These are phyloP conservation scores for Panaeolus cyanescens DNA, from an alignment of 768 basidiomycete genomes.

Conservation along the genomic window DNA sequence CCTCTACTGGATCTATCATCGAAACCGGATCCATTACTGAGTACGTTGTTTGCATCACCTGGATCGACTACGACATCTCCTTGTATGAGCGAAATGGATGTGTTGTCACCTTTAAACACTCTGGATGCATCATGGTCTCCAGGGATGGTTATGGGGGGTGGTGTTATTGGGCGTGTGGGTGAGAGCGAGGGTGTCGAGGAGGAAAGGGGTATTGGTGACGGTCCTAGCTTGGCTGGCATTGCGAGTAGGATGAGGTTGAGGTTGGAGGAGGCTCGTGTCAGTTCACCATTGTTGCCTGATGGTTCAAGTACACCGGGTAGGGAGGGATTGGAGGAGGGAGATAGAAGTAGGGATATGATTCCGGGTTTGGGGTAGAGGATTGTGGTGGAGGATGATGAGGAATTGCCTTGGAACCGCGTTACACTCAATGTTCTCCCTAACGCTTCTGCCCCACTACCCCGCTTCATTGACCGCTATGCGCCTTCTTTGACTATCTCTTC, in stretches of 20 bases:
- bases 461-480: too few species aligned
- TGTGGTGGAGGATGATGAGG: slow-evolving; percentile 50
- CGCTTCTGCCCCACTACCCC: too few species aligned
- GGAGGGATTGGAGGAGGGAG: not conserved
- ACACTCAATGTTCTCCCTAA: too few species aligned
- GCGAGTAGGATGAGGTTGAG: slow-evolving; percentile 38
- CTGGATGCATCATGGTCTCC: not conserved
- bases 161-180: not conserved
- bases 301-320: not conserved
- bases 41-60: not conserved
- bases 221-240: slow-evolving; percentile 28
- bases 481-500: too few species aligned
- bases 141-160: not conserved
- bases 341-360: not conserved
- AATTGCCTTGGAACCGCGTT: slow-evolving; percentile 31
- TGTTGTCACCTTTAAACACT: not conserved
- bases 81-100: not conserved
- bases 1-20: not conserved
- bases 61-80: not conserved
- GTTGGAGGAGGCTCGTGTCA: slow-evolving; percentile 29
- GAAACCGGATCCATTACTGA: not conserved
- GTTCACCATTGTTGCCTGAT: not conserved
- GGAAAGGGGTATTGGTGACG: slow-evolving; percentile 16
- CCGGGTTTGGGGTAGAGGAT: slow-evolving; percentile 32
- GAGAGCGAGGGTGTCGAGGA: slow-evolving; percentile 11